These are phyloP conservation scores for Erysimum pusillum DNA, from an alignment of 441 rosid species.

Conservation along the genomic window DNA sequence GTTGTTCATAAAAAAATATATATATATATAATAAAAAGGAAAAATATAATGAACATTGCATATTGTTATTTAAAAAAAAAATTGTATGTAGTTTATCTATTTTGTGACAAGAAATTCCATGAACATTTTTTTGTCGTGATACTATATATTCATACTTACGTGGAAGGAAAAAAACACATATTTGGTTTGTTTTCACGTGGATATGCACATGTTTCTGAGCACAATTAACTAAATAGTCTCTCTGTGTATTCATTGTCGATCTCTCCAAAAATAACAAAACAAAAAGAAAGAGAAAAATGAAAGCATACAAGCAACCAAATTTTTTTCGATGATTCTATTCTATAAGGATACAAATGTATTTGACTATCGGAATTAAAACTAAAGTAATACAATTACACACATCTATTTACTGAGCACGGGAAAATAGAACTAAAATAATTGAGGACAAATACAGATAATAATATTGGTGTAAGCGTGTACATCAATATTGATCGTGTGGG, in stretches of 20 bases:
- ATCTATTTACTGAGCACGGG: neutral
- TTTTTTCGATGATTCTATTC: conserved; percentile 37
- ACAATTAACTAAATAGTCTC: conserved; percentile 16
- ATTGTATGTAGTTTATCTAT: neutral
- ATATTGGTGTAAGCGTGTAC: conserved; percentile 49
- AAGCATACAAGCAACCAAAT: conserved; percentile 38
- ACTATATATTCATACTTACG: neutral
- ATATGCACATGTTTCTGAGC: conserved; percentile 43
- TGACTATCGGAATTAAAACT: neutral
- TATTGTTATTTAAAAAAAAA: neutral
- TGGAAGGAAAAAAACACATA: conserved; percentile 6
- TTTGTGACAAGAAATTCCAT: conserved; percentile 9
- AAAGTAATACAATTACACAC: conserved; percentile 1
- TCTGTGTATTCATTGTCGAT: conserved; percentile 26
- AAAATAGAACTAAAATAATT: conserved; percentile 40
- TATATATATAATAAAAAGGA: neutral
- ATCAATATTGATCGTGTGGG: conserved; percentile 47
- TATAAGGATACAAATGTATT: conserved; percentile 18
- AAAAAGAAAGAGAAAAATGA: conserved; percentile 36
- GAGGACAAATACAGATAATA: conserved; percentile 52
- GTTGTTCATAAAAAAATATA: neutral
- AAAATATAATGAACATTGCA: no score
- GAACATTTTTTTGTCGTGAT: conserved; percentile 5
- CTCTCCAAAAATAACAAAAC: conserved; percentile 35
- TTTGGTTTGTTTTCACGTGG: conserved; percentile 42